Base-by-base conservation (phyloP, 495 filamentous ascomycete species). In the Aspergillus sclerotiicarbonarius region DNA sequence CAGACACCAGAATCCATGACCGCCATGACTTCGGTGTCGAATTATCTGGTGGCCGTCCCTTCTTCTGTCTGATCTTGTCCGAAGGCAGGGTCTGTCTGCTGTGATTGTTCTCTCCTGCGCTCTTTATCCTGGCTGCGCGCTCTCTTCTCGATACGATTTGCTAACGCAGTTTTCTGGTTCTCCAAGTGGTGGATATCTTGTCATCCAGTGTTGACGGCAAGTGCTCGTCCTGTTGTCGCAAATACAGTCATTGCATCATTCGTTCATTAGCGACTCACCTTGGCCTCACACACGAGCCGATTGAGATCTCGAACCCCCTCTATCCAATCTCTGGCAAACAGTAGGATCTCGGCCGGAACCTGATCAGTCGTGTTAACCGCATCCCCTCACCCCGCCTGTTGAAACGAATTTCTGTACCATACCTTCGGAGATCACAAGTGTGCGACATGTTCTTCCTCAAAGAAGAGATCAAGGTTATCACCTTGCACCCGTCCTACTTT, bases 401-500 rank as follows among this genome's bases (percentile, higher is more conserved):
- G 29, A 13, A 41, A n/a, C 37, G n/a, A 41, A 41, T 1, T 52
- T 47, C 43, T 41, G n/a, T 33, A 45, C 9, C 10, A 12, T 39
- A 41, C 46, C 10, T 5, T 13, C 43, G 15, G 33, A 46, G 6
- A 30, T 41, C 18, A 43, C 50, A 37, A 33, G 53, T 30, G 29
- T 51, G 53, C 63, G 56, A 52, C 49, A 98, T 98, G 94, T 98
- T 97, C 72, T 98, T 98, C 79, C 88, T 98, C 66, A 88, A 96
- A 74, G 90, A 95, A 61, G 87, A 98, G 69, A 91, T 96, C 76
- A 91, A 92, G 65, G 83, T 87, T 62, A 93, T 98, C 61, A 89
- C 90, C 51, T 83, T 98, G 63, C 95, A 98, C 71, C 94, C 94
- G 32, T 97, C 94, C 25, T 98, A 92, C 76, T 98, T 98, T 69